Percentiles rank a stretch among this genome's conserved stretches.
Evolutionary conservation across 179 eudicot species (phyloP).

Genomic region (Silene noctiflora): DNA sequence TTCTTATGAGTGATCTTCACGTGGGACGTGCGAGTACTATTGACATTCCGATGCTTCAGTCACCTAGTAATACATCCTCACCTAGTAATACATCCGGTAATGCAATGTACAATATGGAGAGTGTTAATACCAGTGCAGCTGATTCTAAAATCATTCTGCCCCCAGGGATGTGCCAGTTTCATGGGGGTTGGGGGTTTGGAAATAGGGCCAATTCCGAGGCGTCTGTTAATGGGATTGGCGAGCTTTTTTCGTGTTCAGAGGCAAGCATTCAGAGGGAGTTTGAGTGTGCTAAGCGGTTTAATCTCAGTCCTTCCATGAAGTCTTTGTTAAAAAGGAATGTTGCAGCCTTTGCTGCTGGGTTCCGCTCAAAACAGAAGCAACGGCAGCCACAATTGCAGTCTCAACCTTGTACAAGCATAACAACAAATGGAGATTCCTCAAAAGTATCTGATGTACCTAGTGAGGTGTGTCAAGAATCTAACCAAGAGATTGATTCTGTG

Average conservation of each 20-base stretch:
- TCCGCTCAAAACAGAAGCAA: conserved; percentile 42
- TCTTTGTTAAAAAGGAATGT: conserved; percentile 76
- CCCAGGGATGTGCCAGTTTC: conserved; percentile 69
- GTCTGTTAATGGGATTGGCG: conserved; percentile 49
- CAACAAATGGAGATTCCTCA: conserved; percentile 35
- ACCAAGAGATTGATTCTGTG: conserved; percentile 67
- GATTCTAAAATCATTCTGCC: conserved; percentile 43
- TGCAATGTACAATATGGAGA: conserved; percentile 33
- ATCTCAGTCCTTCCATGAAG: conserved; percentile 85
- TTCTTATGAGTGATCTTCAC: conserved; percentile 89
- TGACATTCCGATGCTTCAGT: conserved; percentile 65
- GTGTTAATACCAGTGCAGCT: conserved; percentile 33
- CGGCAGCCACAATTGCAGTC: conserved; percentile 43
- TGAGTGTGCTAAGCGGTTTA: conserved; percentile 86
- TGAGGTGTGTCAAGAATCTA: conserved; percentile 46
- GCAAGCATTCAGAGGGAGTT: conserved; percentile 56
- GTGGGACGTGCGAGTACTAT: conserved; percentile 85
- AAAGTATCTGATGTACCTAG: conserved; percentile 36
- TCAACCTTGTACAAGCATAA: conserved; percentile 40
- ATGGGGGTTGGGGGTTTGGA: conserved; percentile 92
- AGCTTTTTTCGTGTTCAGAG: conserved; percentile 47
- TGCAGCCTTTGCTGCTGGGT: conserved; percentile 87
- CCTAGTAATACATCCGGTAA: conserved; percentile 35
- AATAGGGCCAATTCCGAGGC: conserved; percentile 53
- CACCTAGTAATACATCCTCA: conserved; percentile 38